Base-by-base conservation (phyloP, 1,284 basidiomycete species). In the Cystobasidiaceae sp. region DNA sequence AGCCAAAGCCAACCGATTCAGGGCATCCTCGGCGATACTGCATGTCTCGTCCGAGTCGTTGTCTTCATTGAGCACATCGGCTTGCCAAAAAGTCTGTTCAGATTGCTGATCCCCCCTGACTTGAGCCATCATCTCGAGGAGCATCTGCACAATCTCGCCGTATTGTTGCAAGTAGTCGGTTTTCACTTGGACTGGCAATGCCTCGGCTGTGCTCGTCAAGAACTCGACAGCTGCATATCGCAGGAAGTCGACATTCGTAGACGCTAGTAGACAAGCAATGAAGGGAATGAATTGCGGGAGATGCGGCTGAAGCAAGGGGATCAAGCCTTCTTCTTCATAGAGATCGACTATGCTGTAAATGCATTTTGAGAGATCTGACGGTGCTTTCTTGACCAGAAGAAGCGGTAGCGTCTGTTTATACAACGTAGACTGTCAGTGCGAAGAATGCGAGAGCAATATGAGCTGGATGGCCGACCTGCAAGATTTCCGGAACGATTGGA, bases 81-180 rank as follows among this genome's bases (percentile, higher is more conserved):
- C 50, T 30, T 62, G 44, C 60, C 60, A 62, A 32, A 62, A 62
- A 6, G 52, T 41, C 19, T 28, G 17, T 39, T 62, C 60, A 7
- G 23, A 28, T 23, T 8, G 45, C 41, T 48, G 49, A 45, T 54
- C 60, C 33, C 41, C 37, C 28, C 33, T 37, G 15, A 62, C 54
- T 19, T 44, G 34, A n/a, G 43, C 41, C 60, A 62, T 62, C 27
- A 62, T 23, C 25, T 37, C 41, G 8, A 62, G 34, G 11, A 62
- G 19, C 9, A 41, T 41, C n/a, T 30, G 21, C 6, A 54, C 28
- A n/a, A 41, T 32, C 8, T 44, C 39, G 13, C 15, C 23, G 54
- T 52, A 34, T 44, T 28, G 28, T n/a, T 52, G 17, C 21, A 32
- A 54, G 3, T n/a, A 41, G 28, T 9, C 15, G 37, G 25, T 51